Evolutionary conservation across 331 rosid genomes (phyloP).

Genomic region (Arachis monticola): DNA sequence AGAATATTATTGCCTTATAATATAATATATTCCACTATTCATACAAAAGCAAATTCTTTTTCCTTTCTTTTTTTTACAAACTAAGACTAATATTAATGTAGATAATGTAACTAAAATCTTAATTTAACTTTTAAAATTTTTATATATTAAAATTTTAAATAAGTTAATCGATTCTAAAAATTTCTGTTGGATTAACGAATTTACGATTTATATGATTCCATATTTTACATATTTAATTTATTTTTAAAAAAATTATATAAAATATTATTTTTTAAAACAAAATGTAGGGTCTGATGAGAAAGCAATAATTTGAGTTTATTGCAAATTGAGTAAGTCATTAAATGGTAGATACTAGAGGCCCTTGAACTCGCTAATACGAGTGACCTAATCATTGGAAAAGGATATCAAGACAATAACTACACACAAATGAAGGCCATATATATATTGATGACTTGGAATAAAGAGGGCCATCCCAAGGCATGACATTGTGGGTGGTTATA

Average conservation of each 20-base stretch:
- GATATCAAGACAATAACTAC: conserved; percentile 35
- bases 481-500: conserved; percentile 24
- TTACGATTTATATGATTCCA: too few species aligned
- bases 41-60: too few species aligned
- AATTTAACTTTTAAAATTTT: too few species aligned
- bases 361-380: neutral
- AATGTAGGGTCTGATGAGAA: conserved; percentile 6
- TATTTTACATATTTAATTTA: too few species aligned
- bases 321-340: neutral
- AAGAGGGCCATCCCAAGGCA: conserved; percentile 36
- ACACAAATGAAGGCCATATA: conserved; percentile 40
- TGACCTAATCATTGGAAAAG: conserved; percentile 43
- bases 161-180: too few species aligned
- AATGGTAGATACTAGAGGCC: neutral
- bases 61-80: neutral
- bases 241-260: too few species aligned
- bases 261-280: too few species aligned
- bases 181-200: too few species aligned
- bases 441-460: conserved; percentile 23
- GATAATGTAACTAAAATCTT: too few species aligned
- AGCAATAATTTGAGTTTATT: conserved; percentile 25
- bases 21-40: too few species aligned
- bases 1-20: too few species aligned
- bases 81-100: neutral
- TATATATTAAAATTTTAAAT: too few species aligned